Conservation (phyloP, 139 green algal genomes). For the Chlamydomonas eustigma region DNA sequence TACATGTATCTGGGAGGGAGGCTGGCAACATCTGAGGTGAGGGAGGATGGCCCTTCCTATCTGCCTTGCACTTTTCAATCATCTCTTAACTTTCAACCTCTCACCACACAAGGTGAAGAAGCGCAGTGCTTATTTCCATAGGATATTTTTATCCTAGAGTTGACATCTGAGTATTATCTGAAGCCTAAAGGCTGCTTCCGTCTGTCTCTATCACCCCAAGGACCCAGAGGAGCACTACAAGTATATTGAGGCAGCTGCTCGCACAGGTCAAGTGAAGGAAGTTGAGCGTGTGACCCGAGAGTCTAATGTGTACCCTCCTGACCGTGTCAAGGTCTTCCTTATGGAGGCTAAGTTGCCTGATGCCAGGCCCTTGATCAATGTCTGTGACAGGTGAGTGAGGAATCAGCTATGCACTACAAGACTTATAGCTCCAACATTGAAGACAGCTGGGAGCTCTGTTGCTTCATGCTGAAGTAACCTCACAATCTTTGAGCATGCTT, state of each 20-base stretch:
- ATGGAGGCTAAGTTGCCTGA: constrained; percentile 99
- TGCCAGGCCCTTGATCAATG: constrained; percentile 81
- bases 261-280: constrained; percentile 79
- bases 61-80: too few relatives aligned
- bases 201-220: too few relatives aligned
- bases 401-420: too few relatives aligned
- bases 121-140: too few relatives aligned
- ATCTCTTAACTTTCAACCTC: too few relatives aligned
- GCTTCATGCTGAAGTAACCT: background rate
- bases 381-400: constrained; percentile 55
- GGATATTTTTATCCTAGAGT: too few relatives aligned
- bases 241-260: constrained; percentile 98
- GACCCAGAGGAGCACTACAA: constrained; percentile 96
- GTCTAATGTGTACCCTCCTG: constrained; percentile 84
- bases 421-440: too few relatives aligned
- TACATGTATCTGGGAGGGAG: constrained; percentile 95
- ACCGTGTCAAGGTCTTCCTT: constrained; percentile 88
- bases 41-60: too few relatives aligned
- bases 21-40: constrained; percentile 75
- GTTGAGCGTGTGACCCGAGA: constrained; percentile 97
- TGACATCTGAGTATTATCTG: too few relatives aligned
- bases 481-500: background rate
- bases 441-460: too few relatives aligned
- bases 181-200: too few relatives aligned
- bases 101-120: too few relatives aligned